These are phyloP conservation scores for Clonostachys sp. DNA, from an alignment of 2,329 filamentous ascomycete genomes.

Conservation along the genomic window DNA sequence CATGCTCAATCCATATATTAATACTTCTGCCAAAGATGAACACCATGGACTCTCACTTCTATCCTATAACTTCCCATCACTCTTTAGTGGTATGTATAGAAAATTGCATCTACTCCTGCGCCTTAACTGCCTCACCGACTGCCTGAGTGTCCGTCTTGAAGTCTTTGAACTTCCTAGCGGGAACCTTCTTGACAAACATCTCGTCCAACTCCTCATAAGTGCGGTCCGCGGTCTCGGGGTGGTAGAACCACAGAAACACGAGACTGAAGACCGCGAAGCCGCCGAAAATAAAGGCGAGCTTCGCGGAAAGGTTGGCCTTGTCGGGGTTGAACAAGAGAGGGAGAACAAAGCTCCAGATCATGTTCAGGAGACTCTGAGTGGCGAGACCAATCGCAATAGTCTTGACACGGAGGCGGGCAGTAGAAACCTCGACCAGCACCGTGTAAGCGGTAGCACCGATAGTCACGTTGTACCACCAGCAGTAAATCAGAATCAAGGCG, in stretches of 20 bases:
- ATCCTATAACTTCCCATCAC: too few relatives aligned
- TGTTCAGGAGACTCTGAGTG: constrained; percentile 26
- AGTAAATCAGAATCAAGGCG: constrained; percentile 24
- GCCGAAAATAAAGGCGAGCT: constrained; percentile 31
- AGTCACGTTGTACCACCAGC: constrained; percentile 33
- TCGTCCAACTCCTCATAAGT: constrained; percentile 27
- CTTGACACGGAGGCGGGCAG: constrained; percentile 25
- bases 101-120: too few relatives aligned
- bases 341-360: constrained; percentile 32
- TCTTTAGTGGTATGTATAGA: too few relatives aligned
- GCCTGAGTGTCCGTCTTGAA: too few relatives aligned
- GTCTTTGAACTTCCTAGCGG: constrained; percentile 11
- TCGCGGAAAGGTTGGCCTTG: constrained; percentile 27
- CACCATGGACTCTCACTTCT: too few relatives aligned
- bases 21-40: too few relatives aligned
- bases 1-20: too few relatives aligned
- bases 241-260: constrained; percentile 17
- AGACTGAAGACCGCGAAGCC: constrained; percentile 18
- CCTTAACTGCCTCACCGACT: too few relatives aligned
- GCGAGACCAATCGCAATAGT: constrained; percentile 31
- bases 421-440: constrained; percentile 32
- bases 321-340: constrained; percentile 37
- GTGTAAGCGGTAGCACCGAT: constrained; percentile 37
- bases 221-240: constrained; percentile 27
- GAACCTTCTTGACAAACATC: constrained; percentile 22